Evolutionary conservation across 305 asterid species (phyloP).

Genomic region (Solanum aculeatissimum): DNA sequence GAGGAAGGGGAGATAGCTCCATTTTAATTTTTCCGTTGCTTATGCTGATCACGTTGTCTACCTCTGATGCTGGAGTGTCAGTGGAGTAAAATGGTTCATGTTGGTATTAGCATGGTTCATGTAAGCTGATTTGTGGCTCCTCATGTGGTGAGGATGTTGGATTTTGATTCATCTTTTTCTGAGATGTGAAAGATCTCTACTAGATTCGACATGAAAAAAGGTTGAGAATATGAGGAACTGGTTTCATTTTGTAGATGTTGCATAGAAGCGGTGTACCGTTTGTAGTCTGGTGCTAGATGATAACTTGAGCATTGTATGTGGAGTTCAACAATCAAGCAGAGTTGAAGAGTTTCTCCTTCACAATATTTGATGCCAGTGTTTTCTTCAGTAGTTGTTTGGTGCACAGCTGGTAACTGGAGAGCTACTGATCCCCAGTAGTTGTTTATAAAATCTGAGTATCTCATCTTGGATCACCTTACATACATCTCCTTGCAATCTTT

Average conservation of each 20-base stretch:
- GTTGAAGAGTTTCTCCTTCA: background rate
- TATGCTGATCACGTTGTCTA: background rate
- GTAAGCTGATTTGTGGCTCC: background rate
- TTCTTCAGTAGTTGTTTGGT: too few species aligned
- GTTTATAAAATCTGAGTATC: too few species aligned
- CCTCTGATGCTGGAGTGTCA: background rate
- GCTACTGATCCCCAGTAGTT: too few species aligned
- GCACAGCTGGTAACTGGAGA: too few species aligned
- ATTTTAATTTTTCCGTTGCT: background rate
- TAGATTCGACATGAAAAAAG: background rate
- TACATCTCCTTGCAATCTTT: too few species aligned
- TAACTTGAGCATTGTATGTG: background rate
- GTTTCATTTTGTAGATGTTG: background rate
- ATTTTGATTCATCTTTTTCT: background rate
- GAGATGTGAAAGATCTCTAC: background rate
- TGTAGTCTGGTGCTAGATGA: background rate
- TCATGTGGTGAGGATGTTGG: background rate
- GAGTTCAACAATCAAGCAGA: background rate
- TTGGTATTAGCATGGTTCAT: background rate
- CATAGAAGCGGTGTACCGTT: background rate
- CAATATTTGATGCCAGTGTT: background rate
- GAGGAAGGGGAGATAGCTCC: constrained; percentile 80
- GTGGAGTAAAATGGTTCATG: background rate
- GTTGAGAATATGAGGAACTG: background rate
- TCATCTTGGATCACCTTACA: too few species aligned